Percentiles rank a stretch among this genome's conserved stretches.
These are phyloP conservation scores for Mollisiaceae sp. DNA, from an alignment of 2,329 filamentous ascomycete species.

Conservation along the genomic window DNA sequence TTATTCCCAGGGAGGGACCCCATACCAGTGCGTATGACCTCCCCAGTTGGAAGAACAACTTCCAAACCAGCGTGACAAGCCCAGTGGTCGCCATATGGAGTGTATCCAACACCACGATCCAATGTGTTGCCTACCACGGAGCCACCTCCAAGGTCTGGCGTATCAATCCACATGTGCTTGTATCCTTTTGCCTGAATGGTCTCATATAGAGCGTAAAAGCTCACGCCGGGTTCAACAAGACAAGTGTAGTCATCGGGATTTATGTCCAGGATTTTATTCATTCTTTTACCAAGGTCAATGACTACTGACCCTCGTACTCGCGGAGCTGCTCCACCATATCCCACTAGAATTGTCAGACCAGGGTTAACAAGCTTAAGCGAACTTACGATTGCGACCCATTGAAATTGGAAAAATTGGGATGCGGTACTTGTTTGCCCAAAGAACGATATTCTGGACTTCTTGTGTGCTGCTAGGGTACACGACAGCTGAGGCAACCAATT, in stretches of 20 bases:
- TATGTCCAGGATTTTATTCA: conserved; percentile 58
- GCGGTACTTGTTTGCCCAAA: conserved; percentile 50
- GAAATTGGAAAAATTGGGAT: conserved; percentile 56
- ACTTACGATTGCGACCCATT: conserved; percentile 52
- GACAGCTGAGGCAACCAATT: conserved; percentile 50
- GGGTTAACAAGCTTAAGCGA: neutral
- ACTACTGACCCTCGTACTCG: conserved; percentile 18
- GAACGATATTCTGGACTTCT: conserved; percentile 53
- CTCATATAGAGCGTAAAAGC: conserved; percentile 56
- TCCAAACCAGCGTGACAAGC: conserved; percentile 48
- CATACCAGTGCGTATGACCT: conserved; percentile 53
- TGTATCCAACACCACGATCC: conserved; percentile 52
- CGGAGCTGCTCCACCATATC: conserved; percentile 20
- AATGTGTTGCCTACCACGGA: conserved; percentile 52
- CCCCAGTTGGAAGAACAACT: conserved; percentile 51
- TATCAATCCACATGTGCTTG: conserved; percentile 24
- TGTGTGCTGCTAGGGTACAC: conserved; percentile 50
- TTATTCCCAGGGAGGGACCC: conserved; percentile 49
- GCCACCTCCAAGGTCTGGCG: conserved; percentile 47
- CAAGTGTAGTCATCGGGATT: conserved; percentile 54
- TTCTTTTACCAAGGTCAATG: conserved; percentile 49
- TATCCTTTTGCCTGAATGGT: conserved; percentile 47
- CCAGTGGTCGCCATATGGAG: conserved; percentile 51
- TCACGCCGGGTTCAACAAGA: conserved; percentile 60
- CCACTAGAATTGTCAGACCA: conserved; percentile 7